These are phyloP conservation scores for Neonectria hederae DNA, from an alignment of 2,329 filamentous ascomycete species.

Conservation along the genomic window DNA sequence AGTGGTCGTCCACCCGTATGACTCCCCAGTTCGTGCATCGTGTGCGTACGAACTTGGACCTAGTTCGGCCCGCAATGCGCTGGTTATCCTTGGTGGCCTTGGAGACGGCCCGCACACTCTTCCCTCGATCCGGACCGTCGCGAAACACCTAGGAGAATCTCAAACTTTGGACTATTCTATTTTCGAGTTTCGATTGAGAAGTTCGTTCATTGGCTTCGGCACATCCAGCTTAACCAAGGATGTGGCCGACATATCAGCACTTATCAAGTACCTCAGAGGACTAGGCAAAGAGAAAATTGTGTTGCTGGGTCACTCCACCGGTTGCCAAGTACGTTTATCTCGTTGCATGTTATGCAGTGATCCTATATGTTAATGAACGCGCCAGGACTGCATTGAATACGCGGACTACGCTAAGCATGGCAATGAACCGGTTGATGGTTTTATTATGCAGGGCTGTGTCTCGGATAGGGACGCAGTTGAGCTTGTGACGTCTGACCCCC, in stretches of 20 bases:
- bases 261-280: slow-evolving; percentile 63
- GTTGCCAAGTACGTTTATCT: slow-evolving; percentile 59
- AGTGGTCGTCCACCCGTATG: slow-evolving; percentile 58
- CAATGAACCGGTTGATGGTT: slow-evolving; percentile 72
- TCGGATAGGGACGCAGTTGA: slow-evolving; percentile 76
- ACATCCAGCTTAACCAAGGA: slow-evolving; percentile 61
- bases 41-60: slow-evolving; percentile 60
- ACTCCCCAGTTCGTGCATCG: slow-evolving; percentile 51
- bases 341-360: neutral
- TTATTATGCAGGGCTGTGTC: slow-evolving; percentile 82
- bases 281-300: slow-evolving; percentile 62
- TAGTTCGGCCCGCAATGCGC: slow-evolving; percentile 59
- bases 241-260: slow-evolving; percentile 61
- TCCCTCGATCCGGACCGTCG: slow-evolving; percentile 62
- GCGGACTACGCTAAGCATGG: slow-evolving; percentile 53
- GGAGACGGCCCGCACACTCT: slow-evolving; percentile 75
- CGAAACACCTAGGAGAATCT: slow-evolving; percentile 52
- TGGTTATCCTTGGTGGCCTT: slow-evolving; percentile 77
- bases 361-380: neutral
- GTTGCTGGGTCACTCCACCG: slow-evolving; percentile 67
- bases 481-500: slow-evolving; percentile 56
- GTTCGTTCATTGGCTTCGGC: slow-evolving; percentile 64
- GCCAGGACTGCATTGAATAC: slow-evolving; percentile 67
- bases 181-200: slow-evolving; percentile 65
- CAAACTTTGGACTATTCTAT: slow-evolving; percentile 58